A percentile compares a stretch with the other conserved stretches of the same genome.
phyloP scores from a whole-genome alignment of 2,329 filamentous ascomycete genomes.

The Penicillium polonicum region DNA sequence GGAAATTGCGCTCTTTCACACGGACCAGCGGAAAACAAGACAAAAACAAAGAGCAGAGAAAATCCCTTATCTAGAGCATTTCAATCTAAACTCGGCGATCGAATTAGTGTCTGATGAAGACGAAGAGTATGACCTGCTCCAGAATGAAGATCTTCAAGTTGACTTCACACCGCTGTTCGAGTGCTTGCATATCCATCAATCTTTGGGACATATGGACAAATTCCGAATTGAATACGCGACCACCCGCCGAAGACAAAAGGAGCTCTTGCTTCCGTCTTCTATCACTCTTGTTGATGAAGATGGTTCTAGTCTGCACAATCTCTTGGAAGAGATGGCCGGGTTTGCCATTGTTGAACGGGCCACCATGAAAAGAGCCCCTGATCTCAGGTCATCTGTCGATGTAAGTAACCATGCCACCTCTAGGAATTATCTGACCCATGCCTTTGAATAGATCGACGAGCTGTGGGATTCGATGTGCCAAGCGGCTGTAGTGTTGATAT shows the following conservation, averaged over 20 bases:
- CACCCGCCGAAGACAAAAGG: conserved; percentile 86
- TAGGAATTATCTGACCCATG: conserved; percentile 13
- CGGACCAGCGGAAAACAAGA: conserved; percentile 76
- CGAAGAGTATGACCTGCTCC: conserved; percentile 91
- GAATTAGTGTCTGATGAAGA: conserved; percentile 93
- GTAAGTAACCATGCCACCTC: conserved; percentile 47
- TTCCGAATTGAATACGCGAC: conserved; percentile 90
- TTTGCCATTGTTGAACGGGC: conserved; percentile 96
- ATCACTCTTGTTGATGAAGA: conserved; percentile 80
- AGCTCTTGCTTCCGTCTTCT: conserved; percentile 74
- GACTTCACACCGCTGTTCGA: conserved; percentile 95
- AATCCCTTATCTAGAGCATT: conserved; percentile 72
- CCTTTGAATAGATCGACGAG: conserved; percentile 72
- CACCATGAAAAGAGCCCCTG: conserved; percentile 82
- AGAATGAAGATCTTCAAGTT: conserved; percentile 92
- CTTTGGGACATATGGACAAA: conserved; percentile 85
- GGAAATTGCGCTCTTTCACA: conserved; percentile 95
- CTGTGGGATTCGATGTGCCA: conserved; percentile 98
- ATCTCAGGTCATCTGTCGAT: conserved; percentile 77
- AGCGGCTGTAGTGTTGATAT: conserved; percentile 76
- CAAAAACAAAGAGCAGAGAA: conserved; percentile 80
- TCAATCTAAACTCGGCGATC: conserved; percentile 92
- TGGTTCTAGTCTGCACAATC: conserved; percentile 78
- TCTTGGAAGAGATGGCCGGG: conserved; percentile 90
- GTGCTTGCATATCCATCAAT: conserved; percentile 93